Conservation (phyloP, 2,329 filamentous ascomycete species). For the Cercospora sesami region DNA sequence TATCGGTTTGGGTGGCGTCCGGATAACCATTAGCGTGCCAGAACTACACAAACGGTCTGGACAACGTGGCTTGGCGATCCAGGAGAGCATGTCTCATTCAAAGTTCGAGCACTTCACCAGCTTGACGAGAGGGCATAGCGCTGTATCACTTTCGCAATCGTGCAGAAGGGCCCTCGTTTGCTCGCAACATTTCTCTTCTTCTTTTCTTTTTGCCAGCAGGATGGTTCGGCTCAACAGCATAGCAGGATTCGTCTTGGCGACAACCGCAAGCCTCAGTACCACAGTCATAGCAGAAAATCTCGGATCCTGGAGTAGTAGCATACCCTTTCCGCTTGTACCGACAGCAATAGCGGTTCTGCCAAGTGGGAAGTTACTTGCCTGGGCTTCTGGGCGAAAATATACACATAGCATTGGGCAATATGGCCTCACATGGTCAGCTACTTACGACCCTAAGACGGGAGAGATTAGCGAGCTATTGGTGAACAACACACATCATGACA, state of each 20-base stretch:
- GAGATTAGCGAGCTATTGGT: neutral
- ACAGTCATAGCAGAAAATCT: neutral
- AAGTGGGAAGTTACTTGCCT: neutral
- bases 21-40: neutral
- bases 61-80: slow-evolving; percentile 6
- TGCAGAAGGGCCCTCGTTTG: neutral
- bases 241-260: neutral
- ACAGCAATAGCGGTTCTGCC: neutral
- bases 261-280: neutral
- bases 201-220: neutral
- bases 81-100: neutral
- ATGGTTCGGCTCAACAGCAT: neutral
- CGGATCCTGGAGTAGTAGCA: neutral
- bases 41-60: neutral
- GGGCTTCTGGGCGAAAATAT: neutral
- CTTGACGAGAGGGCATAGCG: neutral
- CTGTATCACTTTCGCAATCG: neutral
- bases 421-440: neutral
- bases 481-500: neutral
- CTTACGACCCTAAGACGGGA: neutral
- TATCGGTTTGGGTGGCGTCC: slow-evolving; percentile 1
- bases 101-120: neutral
- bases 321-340: neutral
- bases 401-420: neutral
- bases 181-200: neutral